These are phyloP conservation scores for Candida coquimbonensis DNA, from an alignment of 805 yeast genomes.

Conservation along the genomic window DNA sequence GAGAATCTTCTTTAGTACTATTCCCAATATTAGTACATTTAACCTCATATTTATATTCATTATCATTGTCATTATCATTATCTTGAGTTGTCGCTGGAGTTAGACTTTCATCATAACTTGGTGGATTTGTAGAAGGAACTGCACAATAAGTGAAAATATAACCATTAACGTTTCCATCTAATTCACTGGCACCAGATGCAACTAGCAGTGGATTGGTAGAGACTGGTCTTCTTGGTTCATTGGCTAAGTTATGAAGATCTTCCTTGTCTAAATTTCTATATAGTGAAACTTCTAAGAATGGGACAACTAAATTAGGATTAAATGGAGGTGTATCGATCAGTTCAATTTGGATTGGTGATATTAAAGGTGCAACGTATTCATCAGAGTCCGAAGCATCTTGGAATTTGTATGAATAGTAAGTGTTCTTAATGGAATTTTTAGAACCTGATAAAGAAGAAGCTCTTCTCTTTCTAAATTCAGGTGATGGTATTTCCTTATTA, in stretches of 20 bases:
- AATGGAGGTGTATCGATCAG: conserved; percentile 72
- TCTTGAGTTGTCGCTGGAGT: conserved; percentile 6
- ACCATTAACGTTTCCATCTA: conserved; percentile 72
- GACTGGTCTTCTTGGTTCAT: conserved; percentile 55
- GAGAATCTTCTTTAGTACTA: conserved; percentile 11
- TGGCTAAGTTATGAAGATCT: conserved; percentile 52
- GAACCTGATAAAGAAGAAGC: conserved; percentile 2
- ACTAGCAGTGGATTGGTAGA: conserved; percentile 62
- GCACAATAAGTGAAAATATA: conserved; percentile 65
- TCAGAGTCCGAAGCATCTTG: conserved; percentile 3
- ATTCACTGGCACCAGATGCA: conserved; percentile 73
- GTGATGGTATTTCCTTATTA: conserved; percentile 6
- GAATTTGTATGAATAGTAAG: conserved; percentile 14
- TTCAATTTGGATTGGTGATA: conserved; percentile 58
- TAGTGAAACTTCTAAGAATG: conserved; percentile 67
- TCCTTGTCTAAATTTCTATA: conserved; percentile 55
- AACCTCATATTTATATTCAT: conserved; percentile 10
- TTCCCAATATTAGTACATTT: background rate
- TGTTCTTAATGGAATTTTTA: conserved; percentile 12
- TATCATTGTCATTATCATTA: background rate
- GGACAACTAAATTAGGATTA: conserved; percentile 59
- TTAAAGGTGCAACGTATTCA: conserved; percentile 39
- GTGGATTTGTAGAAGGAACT: conserved; percentile 57
- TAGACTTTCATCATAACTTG: conserved; percentile 37
- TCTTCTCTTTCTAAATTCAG: conserved; percentile 4